Evolutionary conservation across 768 basidiomycete species (phyloP).

Genomic region (Brasilioporus rufonigricans): DNA sequence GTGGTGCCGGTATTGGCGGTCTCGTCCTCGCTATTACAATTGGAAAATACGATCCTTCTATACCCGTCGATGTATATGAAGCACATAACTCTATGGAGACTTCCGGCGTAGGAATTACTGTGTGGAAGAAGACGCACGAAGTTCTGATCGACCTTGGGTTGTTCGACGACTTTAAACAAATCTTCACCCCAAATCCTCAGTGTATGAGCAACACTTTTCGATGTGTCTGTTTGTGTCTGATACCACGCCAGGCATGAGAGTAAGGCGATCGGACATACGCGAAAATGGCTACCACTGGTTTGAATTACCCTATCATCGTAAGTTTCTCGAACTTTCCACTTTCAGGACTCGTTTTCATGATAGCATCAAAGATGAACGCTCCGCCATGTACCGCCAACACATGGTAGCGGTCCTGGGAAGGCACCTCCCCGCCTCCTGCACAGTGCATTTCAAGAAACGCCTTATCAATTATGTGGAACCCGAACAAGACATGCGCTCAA

Average conservation of each 20-base stretch:
- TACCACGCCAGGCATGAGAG: neutral
- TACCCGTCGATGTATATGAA: slow-evolving; percentile 47
- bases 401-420: slow-evolving; percentile 18
- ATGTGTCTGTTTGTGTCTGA: neutral
- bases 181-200: slow-evolving; percentile 11
- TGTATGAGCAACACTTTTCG: slow-evolving; percentile 4
- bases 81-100: slow-evolving; percentile 40
- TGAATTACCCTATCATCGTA: slow-evolving; percentile 22
- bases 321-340: neutral
- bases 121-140: slow-evolving; percentile 47
- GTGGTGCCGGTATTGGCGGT: slow-evolving; percentile 43
- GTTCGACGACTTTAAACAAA: slow-evolving; percentile 30
- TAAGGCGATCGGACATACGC: slow-evolving; percentile 28
- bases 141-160: slow-evolving; percentile 44
- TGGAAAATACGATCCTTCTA: slow-evolving; percentile 28
- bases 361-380: neutral
- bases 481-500: slow-evolving; percentile 27
- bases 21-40: slow-evolving; percentile 41
- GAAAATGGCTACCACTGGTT: slow-evolving; percentile 34
- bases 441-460: slow-evolving; percentile 18
- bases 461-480: slow-evolving; percentile 14
- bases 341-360: neutral
- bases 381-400: slow-evolving; percentile 20
- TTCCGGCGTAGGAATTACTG: slow-evolving; percentile 42
- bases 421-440: slow-evolving; percentile 18